Evolutionary conservation across 495 filamentous ascomycete species (phyloP).

Genomic region (Bacidia gigantensis): DNA sequence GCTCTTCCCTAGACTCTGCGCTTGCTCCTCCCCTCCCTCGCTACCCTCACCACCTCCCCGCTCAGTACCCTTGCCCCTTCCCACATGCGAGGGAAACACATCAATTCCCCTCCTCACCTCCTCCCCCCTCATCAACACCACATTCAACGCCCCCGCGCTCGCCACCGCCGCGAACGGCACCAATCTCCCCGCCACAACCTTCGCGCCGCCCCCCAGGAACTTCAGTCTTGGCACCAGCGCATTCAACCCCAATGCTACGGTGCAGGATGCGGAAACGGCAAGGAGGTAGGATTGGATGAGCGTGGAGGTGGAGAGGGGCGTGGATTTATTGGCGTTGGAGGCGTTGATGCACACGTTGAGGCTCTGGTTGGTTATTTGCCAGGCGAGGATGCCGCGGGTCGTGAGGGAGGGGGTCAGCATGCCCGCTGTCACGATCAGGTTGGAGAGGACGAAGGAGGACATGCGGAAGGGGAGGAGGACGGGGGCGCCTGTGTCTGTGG

Average conservation of each 20-base stretch:
- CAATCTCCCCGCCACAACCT: constrained; percentile 60
- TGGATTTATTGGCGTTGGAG: constrained; percentile 94
- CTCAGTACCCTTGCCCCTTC: constrained; percentile 36
- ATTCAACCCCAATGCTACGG: constrained; percentile 87
- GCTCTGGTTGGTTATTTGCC: constrained; percentile 95
- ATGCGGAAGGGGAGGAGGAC: constrained; percentile 94
- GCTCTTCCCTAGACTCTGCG: constrained; percentile 65
- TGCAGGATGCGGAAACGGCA: constrained; percentile 83
- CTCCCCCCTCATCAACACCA: constrained; percentile 93
- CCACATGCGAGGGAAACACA: constrained; percentile 53
- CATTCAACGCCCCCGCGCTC: constrained; percentile 78
- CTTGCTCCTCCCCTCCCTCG: constrained; percentile 16
- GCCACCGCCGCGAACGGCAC: constrained; percentile 94
- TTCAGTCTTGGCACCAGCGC: constrained; percentile 74
- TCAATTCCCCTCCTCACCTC: constrained; percentile 91
- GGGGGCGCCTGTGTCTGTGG: constrained; percentile 70
- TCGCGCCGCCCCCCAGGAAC: constrained; percentile 55
- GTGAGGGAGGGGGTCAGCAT: constrained; percentile 55
- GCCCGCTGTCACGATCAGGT: constrained; percentile 89
- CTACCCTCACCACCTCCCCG: constrained; percentile 34
- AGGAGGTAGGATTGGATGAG: constrained; percentile 81
- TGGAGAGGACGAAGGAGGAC: constrained; percentile 89
- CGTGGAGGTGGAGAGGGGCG: constrained; percentile 63
- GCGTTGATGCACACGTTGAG: constrained; percentile 97
- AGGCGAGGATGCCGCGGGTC: constrained; percentile 78